Evolutionary conservation across 2,329 filamentous ascomycete genomes (phyloP), one percentile per base, ranked within the genome.

Genomic region (Parastagonospora avenae): DNA sequence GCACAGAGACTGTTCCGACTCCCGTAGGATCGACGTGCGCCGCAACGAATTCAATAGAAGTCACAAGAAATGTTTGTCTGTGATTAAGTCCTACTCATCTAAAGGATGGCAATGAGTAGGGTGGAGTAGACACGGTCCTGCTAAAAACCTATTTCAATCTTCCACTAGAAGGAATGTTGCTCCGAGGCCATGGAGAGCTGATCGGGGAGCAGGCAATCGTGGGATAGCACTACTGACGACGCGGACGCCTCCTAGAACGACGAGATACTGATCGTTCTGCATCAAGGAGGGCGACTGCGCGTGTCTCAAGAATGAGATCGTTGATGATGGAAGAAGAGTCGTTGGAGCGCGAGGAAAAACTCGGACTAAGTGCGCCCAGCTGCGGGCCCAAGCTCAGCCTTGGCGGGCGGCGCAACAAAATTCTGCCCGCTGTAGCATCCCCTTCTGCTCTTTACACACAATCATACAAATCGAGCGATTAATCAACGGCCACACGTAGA

Each of bases 101-200:
- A 72, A 61, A 48, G 59, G 58, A 56, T 53, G 61, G 67, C 66
- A 73, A 73, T 69, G 70, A 67, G 74, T 75, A 78, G 77, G 77
- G 78, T 80, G 78, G 77, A 79, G 76, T 74, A 77, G 77, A 79
- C 78, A 76, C 73, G 76, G 77, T 73, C 73, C 77, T 80, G 77
- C 77, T 80, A 77, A 77, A 76, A 77, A 74, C 77, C 73, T 70
- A 63, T 71, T 72, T 79, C 73, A 63, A 70, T 80, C 76, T 80
- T 68, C 78, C 78, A 80, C 78, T 74, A 74, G 76, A 74, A 73
- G 72, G 71, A 77, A 77, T 75, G 78, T 79, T 74, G 76, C 77
- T 76, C 71, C 74, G 66, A 71, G 75, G 75, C 72, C 76, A 79
- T 76, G 61, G 68, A 64, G 63, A 67, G 57, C 53, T 69, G 70